These are phyloP conservation scores for Chaetomium sp. DNA, from an alignment of 2,329 filamentous ascomycete species.

Conservation along the genomic window DNA sequence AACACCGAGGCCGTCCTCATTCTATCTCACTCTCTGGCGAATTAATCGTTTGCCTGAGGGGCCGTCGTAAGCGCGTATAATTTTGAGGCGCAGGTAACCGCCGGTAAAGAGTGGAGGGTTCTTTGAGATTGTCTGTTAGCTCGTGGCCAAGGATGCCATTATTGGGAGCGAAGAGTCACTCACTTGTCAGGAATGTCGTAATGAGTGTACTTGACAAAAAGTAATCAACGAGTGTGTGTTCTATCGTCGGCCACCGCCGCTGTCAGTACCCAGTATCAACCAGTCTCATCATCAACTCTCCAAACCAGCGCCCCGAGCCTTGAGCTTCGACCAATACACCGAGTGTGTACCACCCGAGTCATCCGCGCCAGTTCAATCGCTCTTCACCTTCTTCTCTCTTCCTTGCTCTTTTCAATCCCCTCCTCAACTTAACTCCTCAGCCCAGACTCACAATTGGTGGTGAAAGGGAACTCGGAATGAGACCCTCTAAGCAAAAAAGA, in stretches of 20 bases:
- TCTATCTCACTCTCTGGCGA: slow-evolving; percentile 23
- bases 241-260: slow-evolving; percentile 15
- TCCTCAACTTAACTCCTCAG: neutral
- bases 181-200: slow-evolving; percentile 45
- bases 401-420: neutral
- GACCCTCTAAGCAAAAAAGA: slow-evolving; percentile 7
- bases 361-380: neutral
- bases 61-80: neutral
- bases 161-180: slow-evolving; percentile 25
- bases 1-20: slow-evolving; percentile 47
- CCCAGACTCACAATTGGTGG: slow-evolving; percentile 20
- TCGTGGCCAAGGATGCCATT: slow-evolving; percentile 9
- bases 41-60: slow-evolving; percentile 15
- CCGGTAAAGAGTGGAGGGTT: slow-evolving; percentile 11
- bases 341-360: too few relatives aligned
- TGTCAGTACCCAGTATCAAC: slow-evolving; percentile 7
- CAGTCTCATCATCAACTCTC: neutral
- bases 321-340: too few relatives aligned
- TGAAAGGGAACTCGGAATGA: slow-evolving; percentile 3
- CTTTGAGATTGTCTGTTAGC: slow-evolving; percentile 22
- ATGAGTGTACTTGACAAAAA: slow-evolving; percentile 55
- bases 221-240: slow-evolving; percentile 44
- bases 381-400: neutral
- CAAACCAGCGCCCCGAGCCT: slow-evolving; percentile 5
- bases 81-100: slow-evolving; percentile 1